Base-by-base conservation (phyloP, 345 rosid species). In the Passiflora organensis region DNA sequence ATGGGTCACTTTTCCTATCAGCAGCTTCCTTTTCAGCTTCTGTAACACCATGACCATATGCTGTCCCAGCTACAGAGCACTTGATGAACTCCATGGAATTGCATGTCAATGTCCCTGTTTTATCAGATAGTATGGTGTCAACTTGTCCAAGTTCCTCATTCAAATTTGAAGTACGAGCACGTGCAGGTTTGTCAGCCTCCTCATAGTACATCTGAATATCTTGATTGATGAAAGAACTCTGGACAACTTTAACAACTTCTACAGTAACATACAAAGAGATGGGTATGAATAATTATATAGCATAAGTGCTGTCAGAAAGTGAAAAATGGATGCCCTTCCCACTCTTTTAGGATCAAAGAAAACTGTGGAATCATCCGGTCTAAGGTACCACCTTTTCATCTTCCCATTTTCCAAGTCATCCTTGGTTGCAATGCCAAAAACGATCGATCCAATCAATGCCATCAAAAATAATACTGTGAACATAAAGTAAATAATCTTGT, bases 41-140 rank as follows among this genome's bases (percentile, higher is more conserved):
- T 19, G 97, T 87, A 69, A 82, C 75, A 64, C 96, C 87, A 51
- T 69, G 78, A 1, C 97, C 96, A 70, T 83, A 91, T 62, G 89
- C 89, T 17, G 74, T 82, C 58, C 96, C 97, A 2, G 94, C 97
- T 18, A 91, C 61, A 48, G 96, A 80, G 66, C 91, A 91, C 79
- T 91, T 91, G 70, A 87, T 70, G 76, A 91, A 91, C 89, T 91
- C 97, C 97, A 91, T 91, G 34, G 95, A 83, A 70, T 91, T 91
- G 75, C 96, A 87, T 0, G 97, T 91, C 74, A 91, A 65, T 18
- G 97, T 91, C 28, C 97, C 97, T 0, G 97, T 91, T 82, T 91
- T 91, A 60, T 91, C 97, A 17, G 97, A 91, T 44, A 91, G 89
- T 49, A 91, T 78, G 5, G 96, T 87, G 48, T 83, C 78, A 38